These are phyloP conservation scores for Saccharomyces mikatae DNA, from an alignment of 805 yeast species.

Conservation along the genomic window DNA sequence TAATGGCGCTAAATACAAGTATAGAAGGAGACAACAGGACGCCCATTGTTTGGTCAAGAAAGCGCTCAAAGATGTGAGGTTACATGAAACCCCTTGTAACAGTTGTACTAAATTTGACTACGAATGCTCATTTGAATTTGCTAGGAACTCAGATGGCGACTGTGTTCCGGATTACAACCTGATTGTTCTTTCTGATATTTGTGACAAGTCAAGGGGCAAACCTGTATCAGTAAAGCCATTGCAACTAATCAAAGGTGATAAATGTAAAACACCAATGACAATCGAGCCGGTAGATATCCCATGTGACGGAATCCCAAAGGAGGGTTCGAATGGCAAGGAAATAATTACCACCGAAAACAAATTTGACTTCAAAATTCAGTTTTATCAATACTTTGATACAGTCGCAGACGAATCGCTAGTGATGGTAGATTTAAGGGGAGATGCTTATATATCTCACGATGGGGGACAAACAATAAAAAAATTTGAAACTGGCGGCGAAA, in stretches of 20 bases:
- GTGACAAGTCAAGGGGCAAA: slow-evolving; percentile 9
- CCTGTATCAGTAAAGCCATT: slow-evolving; percentile 12
- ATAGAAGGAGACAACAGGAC: slow-evolving; percentile 53
- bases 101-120: slow-evolving; percentile 56
- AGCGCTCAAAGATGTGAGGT: slow-evolving; percentile 32
- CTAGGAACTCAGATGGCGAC: slow-evolving; percentile 30
- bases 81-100: slow-evolving; percentile 47
- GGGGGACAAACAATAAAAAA: slow-evolving; percentile 48
- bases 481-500: slow-evolving; percentile 32
- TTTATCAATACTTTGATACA: slow-evolving; percentile 43
- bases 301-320: slow-evolving; percentile 15
- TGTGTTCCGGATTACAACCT: slow-evolving; percentile 40
- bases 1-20: slow-evolving; percentile 59
- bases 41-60: slow-evolving; percentile 48
- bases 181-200: slow-evolving; percentile 13
- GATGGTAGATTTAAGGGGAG: slow-evolving; percentile 46
- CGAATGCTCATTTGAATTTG: slow-evolving; percentile 58
- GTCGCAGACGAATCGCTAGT: slow-evolving; percentile 57
- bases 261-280: slow-evolving; percentile 19
- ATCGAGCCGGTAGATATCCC: slow-evolving; percentile 24
- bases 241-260: slow-evolving; percentile 11
- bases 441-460: slow-evolving; percentile 60
- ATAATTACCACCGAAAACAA: slow-evolving; percentile 35
- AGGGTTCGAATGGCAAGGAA: slow-evolving; percentile 5
- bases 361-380: slow-evolving; percentile 46